These are phyloP conservation scores for Trichocladium antarcticum DNA, from an alignment of 495 filamentous ascomycete genomes.

Conservation along the genomic window DNA sequence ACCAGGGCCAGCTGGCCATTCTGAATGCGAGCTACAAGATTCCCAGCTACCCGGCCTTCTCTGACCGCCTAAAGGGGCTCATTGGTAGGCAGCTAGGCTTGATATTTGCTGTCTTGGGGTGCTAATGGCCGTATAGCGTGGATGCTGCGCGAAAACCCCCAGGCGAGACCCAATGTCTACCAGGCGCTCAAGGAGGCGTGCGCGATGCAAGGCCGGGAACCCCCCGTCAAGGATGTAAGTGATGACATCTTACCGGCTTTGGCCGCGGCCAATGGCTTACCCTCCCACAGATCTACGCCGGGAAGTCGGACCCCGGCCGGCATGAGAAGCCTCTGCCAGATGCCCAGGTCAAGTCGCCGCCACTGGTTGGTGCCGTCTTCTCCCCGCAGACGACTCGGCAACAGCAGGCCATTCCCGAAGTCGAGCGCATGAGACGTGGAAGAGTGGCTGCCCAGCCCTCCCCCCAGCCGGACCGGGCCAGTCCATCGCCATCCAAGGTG, in stretches of 20 bases:
- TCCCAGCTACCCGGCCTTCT: constrained; percentile 77
- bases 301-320: constrained; percentile 39
- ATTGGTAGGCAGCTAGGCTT: constrained; percentile 54
- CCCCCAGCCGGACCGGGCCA: constrained; percentile 46
- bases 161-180: constrained; percentile 83
- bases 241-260: constrained; percentile 1
- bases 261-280: constrained; percentile 8
- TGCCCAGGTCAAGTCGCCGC: constrained; percentile 36
- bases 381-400: constrained; percentile 57
- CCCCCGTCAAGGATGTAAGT: constrained; percentile 86
- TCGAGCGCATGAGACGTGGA: constrained; percentile 88
- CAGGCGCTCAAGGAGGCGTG: constrained; percentile 79
- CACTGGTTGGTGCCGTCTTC: constrained; percentile 57
- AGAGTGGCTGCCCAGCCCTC: constrained; percentile 50
- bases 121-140: constrained; percentile 49
- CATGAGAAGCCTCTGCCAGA: constrained; percentile 13
- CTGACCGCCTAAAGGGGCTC: constrained; percentile 77
- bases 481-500: constrained; percentile 60
- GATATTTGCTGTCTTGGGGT: neutral
- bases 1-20: constrained; percentile 95
- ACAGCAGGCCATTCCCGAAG: constrained; percentile 69
- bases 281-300: constrained; percentile 63
- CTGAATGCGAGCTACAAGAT: constrained; percentile 92
- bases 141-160: constrained; percentile 81
- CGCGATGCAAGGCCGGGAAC: constrained; percentile 73